These are phyloP conservation scores for Colletotrichum sp. DNA, from an alignment of 2,329 filamentous ascomycete genomes.

Conservation along the genomic window DNA sequence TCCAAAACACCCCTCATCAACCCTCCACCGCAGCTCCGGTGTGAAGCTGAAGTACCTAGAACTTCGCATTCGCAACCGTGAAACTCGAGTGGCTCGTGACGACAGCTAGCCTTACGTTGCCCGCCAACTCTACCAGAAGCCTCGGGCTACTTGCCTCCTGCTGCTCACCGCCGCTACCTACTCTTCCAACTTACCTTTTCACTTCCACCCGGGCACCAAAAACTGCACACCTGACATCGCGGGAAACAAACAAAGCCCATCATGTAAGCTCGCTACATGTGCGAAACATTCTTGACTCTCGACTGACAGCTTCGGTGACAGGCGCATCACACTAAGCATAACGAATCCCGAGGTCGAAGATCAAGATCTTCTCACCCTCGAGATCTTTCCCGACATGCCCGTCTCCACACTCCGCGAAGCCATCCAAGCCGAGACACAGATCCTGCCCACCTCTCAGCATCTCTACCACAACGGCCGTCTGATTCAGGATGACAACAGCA, in stretches of 20 bases:
- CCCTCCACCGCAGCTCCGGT: conserved; percentile 4
- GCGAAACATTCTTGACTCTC: neutral
- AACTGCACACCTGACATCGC: neutral
- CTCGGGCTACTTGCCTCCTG: neutral
- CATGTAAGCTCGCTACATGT: conserved; percentile 4
- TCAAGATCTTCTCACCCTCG: conserved; percentile 79
- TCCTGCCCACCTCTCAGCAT: conserved; percentile 76
- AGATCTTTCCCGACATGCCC: conserved; percentile 83
- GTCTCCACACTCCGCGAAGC: conserved; percentile 86
- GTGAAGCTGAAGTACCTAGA: neutral
- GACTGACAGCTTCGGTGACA: conserved; percentile 38
- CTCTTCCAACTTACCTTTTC: neutral
- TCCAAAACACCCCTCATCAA: conserved; percentile 14
- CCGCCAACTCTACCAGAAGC: neutral
- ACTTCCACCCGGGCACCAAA: neutral
- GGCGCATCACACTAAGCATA: conserved; percentile 88
- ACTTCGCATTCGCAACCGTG: conserved; percentile 16
- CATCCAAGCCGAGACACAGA: conserved; percentile 81
- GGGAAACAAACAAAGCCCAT: neutral
- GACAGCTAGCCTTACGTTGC: neutral
- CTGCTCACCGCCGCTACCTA: neutral
- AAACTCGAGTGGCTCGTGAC: conserved; percentile 3
- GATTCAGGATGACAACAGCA: conserved; percentile 76
- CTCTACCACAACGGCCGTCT: conserved; percentile 90
- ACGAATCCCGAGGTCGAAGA: conserved; percentile 70